These are phyloP conservation scores for Neurospora hispaniola DNA, from an alignment of 495 filamentous ascomycete genomes.

Conservation along the genomic window DNA sequence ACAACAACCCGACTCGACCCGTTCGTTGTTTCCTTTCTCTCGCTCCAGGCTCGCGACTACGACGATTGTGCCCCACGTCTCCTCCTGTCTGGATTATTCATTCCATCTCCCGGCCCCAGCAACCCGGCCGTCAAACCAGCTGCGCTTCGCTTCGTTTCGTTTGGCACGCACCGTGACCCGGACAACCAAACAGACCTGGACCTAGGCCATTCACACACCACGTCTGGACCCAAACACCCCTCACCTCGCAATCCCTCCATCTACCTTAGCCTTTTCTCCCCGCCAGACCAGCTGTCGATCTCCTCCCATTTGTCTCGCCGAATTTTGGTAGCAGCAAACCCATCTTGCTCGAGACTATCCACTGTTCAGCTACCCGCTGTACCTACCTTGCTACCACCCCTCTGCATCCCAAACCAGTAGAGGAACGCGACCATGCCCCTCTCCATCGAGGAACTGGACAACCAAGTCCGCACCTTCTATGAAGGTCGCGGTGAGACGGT, in stretches of 20 bases:
- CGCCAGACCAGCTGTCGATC: not conserved
- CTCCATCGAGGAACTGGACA: conserved; percentile 85
- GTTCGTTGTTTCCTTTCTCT: not conserved
- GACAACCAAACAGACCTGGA: not conserved
- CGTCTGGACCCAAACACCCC: not conserved
- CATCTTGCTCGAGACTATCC: not conserved
- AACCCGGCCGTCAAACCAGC: not conserved
- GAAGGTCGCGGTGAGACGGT: conserved; percentile 90
- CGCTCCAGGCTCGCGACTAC: not conserved
- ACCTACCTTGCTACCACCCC: not conserved
- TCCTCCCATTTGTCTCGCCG: not conserved
- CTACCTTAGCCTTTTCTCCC: not conserved
- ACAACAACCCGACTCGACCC: not conserved
- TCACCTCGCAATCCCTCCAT: not conserved
- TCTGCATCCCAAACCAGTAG: not conserved
- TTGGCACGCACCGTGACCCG: not conserved
- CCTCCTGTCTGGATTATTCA: not conserved
- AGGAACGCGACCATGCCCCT: conserved; percentile 38
- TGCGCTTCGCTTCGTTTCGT: not conserved
- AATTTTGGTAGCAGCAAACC: not conserved
- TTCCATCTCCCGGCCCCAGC: not conserved
- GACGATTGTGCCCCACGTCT: not conserved
- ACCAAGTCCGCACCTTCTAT: conserved; percentile 90
- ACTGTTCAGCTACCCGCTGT: not conserved
- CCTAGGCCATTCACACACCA: not conserved